A percentile compares a stretch with the other conserved stretches of the same genome.
Evolutionary conservation across 2,329 filamentous ascomycete genomes (phyloP).

Genomic region (Penicillium sp.): DNA sequence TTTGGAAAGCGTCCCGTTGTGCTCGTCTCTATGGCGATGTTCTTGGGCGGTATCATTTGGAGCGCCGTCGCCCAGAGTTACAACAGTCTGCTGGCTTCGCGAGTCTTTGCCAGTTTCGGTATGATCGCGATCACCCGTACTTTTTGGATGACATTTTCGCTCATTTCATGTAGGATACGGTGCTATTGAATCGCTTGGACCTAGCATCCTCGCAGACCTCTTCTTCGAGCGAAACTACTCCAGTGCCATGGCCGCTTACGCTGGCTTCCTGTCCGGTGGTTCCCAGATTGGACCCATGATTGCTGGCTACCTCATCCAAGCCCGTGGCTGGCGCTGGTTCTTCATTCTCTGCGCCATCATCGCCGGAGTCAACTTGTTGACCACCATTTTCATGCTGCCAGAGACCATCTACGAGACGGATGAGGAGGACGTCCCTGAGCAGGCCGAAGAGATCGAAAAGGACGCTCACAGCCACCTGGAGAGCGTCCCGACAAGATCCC

Average conservation of each 20-base stretch:
- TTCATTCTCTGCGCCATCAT: slow-evolving; percentile 42
- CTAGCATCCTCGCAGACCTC: slow-evolving; percentile 39
- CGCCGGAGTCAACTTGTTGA: slow-evolving; percentile 34
- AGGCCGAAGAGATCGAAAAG: slow-evolving; percentile 29
- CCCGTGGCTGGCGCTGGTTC: slow-evolving; percentile 45
- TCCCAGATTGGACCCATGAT: slow-evolving; percentile 43
- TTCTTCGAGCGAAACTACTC: slow-evolving; percentile 35
- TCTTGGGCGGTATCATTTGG: slow-evolving; percentile 39
- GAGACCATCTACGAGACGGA: slow-evolving; percentile 40
- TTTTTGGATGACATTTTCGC: neutral
- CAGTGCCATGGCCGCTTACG: slow-evolving; percentile 41
- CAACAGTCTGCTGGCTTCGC: slow-evolving; percentile 37
- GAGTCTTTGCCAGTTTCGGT: slow-evolving; percentile 40
- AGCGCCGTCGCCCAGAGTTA: slow-evolving; percentile 36
- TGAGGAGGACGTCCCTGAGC: slow-evolving; percentile 27
- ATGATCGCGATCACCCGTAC: neutral
- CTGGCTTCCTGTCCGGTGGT: slow-evolving; percentile 38
- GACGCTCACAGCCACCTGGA: slow-evolving; percentile 27
- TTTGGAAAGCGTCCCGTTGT: slow-evolving; percentile 45
- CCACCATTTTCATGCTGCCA: slow-evolving; percentile 40
- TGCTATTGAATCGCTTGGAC: slow-evolving; percentile 39
- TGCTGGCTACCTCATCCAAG: slow-evolving; percentile 39
- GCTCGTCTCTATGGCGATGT: slow-evolving; percentile 37
- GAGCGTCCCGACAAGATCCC: slow-evolving; percentile 13
- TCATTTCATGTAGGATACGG: slow-evolving; percentile 26